phyloP scores from a whole-genome alignment of 805 yeast species.

The Starmerella apicola region DNA sequence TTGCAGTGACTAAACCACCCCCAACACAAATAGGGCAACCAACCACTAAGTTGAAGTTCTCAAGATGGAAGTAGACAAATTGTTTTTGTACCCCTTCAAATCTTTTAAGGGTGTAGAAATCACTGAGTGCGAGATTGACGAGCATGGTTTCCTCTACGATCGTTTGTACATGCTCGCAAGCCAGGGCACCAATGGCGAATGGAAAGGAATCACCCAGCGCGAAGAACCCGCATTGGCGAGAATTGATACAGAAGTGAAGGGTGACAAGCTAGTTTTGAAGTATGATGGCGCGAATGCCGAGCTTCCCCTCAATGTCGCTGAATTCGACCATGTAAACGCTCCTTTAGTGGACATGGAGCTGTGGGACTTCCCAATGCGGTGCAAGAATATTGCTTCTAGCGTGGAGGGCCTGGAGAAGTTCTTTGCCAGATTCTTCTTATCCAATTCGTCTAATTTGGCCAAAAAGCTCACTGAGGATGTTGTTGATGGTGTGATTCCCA shows the following conservation, averaged over 20 bases:
- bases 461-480: conserved; percentile 10
- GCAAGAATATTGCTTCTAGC: conserved; percentile 19
- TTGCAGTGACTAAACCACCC: too few species aligned
- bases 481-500: background rate
- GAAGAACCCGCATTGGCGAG: conserved; percentile 22
- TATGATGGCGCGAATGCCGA: conserved; percentile 14
- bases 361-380: conserved; percentile 24
- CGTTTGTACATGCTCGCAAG: conserved; percentile 25
- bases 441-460: background rate
- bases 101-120: conserved; percentile 25
- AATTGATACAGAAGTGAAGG: conserved; percentile 17
- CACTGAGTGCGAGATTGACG: conserved; percentile 20
- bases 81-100: conserved; percentile 26
- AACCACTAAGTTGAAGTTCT: too few species aligned
- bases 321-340: conserved; percentile 3
- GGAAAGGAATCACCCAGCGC: conserved; percentile 25
- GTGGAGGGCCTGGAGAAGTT: conserved; percentile 16
- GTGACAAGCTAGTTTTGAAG: conserved; percentile 11
- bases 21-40: too few species aligned
- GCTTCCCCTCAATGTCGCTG: conserved; percentile 15
- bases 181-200: conserved; percentile 11
- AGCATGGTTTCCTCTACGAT: conserved; percentile 26
- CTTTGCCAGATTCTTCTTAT: conserved; percentile 8
- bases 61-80: conserved; percentile 16
- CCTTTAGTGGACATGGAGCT: conserved; percentile 16